Evolutionary conservation across 139 green algal species (phyloP), one percentile per base, ranked within the genome.

Genomic region (Chlorella sorokiniana): DNA sequence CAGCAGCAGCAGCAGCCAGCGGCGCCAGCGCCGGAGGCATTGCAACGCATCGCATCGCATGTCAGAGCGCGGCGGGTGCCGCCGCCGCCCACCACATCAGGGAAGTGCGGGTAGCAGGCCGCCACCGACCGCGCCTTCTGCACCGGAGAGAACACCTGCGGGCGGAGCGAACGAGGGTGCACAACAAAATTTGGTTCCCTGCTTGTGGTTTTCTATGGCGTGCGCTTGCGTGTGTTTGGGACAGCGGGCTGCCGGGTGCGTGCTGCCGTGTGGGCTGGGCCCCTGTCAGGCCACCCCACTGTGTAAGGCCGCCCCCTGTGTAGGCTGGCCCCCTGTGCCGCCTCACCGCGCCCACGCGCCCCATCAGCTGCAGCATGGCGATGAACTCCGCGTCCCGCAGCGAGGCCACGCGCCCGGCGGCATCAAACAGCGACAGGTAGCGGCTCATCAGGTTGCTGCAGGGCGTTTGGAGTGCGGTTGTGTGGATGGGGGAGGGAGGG

Each of bases 351-450:
- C 81, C 81, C 10, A 41, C 44, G 31, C 78, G 52, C 33, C 48
- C 64, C 81, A 85, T 75, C 11, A 83, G 45, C 29, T 72, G 40
- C 42, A 85, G 35, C 71, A 85, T 81, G 20, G 70, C 38, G n/a
- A 77, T 41, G 27, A 85, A 78, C 44, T 85, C 70, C 4, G 48
- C 67, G 42, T 85, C 81, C 2, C 29, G 40, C 54, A 65, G 63
- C 8, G 38, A 56, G 37, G 42, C 42, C 51, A 83, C 48, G 35
- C 25, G 27, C 10, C 78, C 78, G 25, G 56, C 65, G 25, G 78
- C 78, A 4, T 83, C 63, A 78, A 83, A 83, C 62, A 83, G 62
- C 10, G 25, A 54, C 51, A 76, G 65, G 63, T 83, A 83, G 2
- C 20, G 78, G 0, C 25, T 40, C 62, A 78, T 83, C 35, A 83